Base-by-base conservation (phyloP, 1,139 yeast genomes). In the Saccharomyces hybrid region DNA sequence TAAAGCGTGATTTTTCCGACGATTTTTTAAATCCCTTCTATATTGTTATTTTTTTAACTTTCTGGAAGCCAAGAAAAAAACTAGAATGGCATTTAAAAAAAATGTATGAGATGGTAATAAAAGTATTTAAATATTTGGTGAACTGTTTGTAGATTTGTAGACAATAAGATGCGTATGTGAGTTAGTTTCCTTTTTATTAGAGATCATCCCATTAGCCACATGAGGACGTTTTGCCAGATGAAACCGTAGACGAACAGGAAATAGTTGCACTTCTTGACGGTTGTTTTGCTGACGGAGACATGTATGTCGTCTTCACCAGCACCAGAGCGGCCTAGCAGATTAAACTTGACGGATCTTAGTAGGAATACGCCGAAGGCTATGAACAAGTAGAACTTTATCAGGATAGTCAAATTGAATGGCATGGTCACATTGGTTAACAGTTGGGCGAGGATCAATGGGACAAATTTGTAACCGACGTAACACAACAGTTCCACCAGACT, bases 391-490 rank as follows among this genome's bases (percentile, higher is more conserved):
- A 78, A 59, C 53, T 80, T 73, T 66, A 66, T 72, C 70, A 69
- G 61, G 56, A 60, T 73, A 69, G 64, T 75, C 48, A 70, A 74
- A 57, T 70, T 60, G 23, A 60, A 50, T 50, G 72, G 64, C 14
- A 66, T 57, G 49, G 64, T 62, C 57, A 81, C 82, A 61, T 79
- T 70, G 53, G 82, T 69, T 62, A 84, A 73, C 25, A 38, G 25
- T 11, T 38, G 44, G 52, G 83, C 75, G 19, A 79, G 70, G 42
- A 85, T 78, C 58, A 86, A 77, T 5, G 96, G 89, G 41, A 95
- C 91, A 68, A 90, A 95, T 71, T 95, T 95, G 77, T 95, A 95
- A 32, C 99, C 97, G 53, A 95, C 85, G 71, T 88, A 93, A 60
- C 97, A 87, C 9, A 88, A 79, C 58, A 93, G 77, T 70, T 95